A percentile compares a stretch with the other conserved stretches of the same genome.
These are phyloP conservation scores for Taphrina betulina DNA, from an alignment of 1,139 yeast species.

Conservation along the genomic window DNA sequence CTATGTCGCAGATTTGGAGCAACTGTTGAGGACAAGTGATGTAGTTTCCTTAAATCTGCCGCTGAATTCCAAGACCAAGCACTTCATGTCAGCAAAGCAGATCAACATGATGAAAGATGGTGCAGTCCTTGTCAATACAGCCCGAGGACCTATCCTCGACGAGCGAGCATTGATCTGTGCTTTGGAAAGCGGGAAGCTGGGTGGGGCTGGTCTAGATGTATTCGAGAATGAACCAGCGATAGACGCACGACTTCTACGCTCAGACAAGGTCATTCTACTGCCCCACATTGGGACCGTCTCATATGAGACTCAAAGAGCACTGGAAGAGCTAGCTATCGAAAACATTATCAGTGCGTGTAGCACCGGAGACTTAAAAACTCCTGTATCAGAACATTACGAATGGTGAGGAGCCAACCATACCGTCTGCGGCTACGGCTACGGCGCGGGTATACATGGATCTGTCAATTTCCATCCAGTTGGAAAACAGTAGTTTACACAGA, in stretches of 20 bases:
- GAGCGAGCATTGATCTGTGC: constrained; percentile 59
- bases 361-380: neutral
- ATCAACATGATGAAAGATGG: constrained; percentile 63
- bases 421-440: too few species aligned
- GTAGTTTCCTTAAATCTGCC: constrained; percentile 64
- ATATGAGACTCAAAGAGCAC: constrained; percentile 53
- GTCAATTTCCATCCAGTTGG: too few species aligned
- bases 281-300: constrained; percentile 84
- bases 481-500: too few species aligned
- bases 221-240: constrained; percentile 69
- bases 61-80: constrained; percentile 57
- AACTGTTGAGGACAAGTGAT: constrained; percentile 56
- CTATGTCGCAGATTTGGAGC: constrained; percentile 49
- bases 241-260: constrained; percentile 44
- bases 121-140: constrained; percentile 64
- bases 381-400: constrained; percentile 12
- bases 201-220: constrained; percentile 74
- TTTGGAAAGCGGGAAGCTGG: constrained; percentile 63
- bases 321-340: constrained; percentile 58
- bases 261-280: constrained; percentile 54
- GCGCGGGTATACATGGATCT: too few species aligned
- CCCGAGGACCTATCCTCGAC: constrained; percentile 73
- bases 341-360: constrained; percentile 41
- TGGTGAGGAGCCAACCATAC: too few species aligned
- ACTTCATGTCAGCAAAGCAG: constrained; percentile 55